Base-by-base conservation (phyloP, 2,329 filamentous ascomycete genomes). In the Dothistroma pini region DNA sequence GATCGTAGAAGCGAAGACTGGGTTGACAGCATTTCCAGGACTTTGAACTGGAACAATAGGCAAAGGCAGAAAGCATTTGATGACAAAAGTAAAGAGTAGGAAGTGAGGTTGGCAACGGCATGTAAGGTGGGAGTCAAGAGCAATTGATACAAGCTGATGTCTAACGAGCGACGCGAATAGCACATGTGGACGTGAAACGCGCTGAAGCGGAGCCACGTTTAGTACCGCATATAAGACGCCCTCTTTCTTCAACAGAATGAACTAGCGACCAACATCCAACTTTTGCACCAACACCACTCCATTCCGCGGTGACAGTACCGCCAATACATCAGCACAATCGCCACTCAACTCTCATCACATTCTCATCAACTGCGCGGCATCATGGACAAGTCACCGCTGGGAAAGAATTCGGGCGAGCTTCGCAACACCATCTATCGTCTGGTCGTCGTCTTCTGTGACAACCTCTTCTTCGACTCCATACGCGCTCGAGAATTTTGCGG, bases 41-140 rank as follows among this genome's bases (percentile, higher is more conserved):
- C 91, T 74, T 75, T 93, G 69, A 89, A 89, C 34, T 93, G 89
- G 89, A 93, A 93, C 70, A 90, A 87, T 66, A 77, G 89, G 65
- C 87, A 91, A 76, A 87, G 88, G 75, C 89, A 92, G 74, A 93
- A 91, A 74, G 79, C 79, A 12, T 84, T 81, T 63, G 78, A 78
- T 63, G 75, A 79, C 19, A 53, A 53, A 21, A 35, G 57, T 31
- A 25, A 51, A 31, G 31, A 53, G 16, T 29, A 53, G 51, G 34
- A 22, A 4, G n/a, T 9, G 4, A 44, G 41, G 16, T 9, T 9
- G 14, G 7, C 14, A 19, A 44, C 41, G 16, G 25, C 25, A 29
- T 29, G 25, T 44, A 14, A 44, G 14, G 5, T 9, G n/a, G 3
- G 16, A 44, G 14, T 44, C n/a, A 44, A 6, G 41, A 44, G 41